Evolutionary conservation across 352 stramenopile genomes (phyloP).

Genomic region (Phytophthora agathidicida): DNA sequence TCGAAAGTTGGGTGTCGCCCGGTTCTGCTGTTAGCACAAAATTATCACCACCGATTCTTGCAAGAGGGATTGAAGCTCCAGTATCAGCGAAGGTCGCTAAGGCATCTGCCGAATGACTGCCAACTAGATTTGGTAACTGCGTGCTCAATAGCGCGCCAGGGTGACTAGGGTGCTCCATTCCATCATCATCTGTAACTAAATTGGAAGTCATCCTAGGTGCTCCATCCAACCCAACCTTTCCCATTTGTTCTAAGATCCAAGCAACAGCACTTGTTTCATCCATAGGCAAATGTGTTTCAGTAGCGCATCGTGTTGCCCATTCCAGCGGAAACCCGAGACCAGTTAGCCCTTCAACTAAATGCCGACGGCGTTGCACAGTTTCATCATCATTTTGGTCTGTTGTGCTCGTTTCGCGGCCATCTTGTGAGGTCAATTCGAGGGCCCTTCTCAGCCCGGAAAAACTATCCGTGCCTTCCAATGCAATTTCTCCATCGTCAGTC

Average conservation of each 20-base stretch:
- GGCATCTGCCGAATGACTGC: conserved; percentile 18
- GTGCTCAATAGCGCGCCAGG: conserved; percentile 7
- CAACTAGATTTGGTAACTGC: conserved; percentile 18
- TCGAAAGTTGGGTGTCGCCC: conserved; percentile 1
- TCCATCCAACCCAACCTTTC: conserved; percentile 51
- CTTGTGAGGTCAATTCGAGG: not conserved
- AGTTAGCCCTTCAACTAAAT: conserved; percentile 80
- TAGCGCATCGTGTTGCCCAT: conserved; percentile 71
- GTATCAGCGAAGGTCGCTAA: not conserved
- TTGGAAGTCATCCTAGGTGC: not conserved
- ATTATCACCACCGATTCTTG: not conserved
- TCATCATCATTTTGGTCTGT: conserved; percentile 15
- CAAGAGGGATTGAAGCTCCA: not conserved
- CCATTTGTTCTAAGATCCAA: conserved; percentile 93
- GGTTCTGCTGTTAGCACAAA: not conserved
- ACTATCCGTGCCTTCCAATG: conserved; percentile 7
- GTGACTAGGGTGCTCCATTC: not conserved
- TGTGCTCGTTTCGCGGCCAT: conserved; percentile 8
- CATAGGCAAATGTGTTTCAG: conserved; percentile 46
- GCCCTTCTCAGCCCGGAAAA: not conserved
- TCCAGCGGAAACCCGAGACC: conserved; percentile 86
- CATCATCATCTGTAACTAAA: conserved; percentile 6
- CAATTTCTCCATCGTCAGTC: conserved; percentile 23
- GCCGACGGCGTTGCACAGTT: conserved; percentile 33
- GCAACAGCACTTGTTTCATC: conserved; percentile 78